Base-by-base conservation (phyloP, 768 basidiomycete species). In the Suillus tomentosus region DNA sequence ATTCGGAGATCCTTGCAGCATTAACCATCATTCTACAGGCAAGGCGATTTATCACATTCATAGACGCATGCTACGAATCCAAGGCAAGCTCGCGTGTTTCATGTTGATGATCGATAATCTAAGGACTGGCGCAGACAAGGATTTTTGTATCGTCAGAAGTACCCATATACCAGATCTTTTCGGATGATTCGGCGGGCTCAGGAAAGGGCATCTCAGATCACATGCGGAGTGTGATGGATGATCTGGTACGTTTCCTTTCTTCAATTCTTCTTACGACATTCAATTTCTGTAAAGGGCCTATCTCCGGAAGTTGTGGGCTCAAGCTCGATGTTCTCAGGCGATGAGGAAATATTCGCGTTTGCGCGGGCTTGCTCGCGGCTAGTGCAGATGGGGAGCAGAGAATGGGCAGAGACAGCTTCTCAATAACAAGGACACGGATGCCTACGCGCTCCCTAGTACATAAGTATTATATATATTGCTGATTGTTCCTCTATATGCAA, bases 271-370 rank as follows among this genome's bases (percentile, higher is more conserved):
- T n/a, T 42, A 47, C 24, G 34, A 2, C 36, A 19, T 56, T 61
- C 19, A 71, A 61, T 63, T 65, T 50, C 62, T 55, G 36, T 48
- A 39, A 67, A 96, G 94, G 95, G 95, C 22, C 80, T 98, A 1
- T 83, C 90, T 1, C 83, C 83, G 27, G 87, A 94, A 36, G 78
- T 84, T 22, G 90, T 96, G 19, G 92, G 94, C 40, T 80, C 82
- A 2, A 94, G 91, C 66, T 90, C 94, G 50, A 91, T 99, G 80
- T 99, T 99, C 73, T 90, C 90, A 0, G 96, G 96, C 4, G 96
- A 99, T 71, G 97, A 99, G 75, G 97, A 99, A 76, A 74, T 98
- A 0, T 99, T 99, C 73, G 97, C 97, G 0, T 99, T 98, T 75
- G 95, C 95, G 13, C 85, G 97, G 42, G 96, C 96, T 22, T 94